Evolutionary conservation across 202 grass and related monocot species (phyloP), one percentile per base, ranked within the genome.

Genomic region (Elaeis oleifera): DNA sequence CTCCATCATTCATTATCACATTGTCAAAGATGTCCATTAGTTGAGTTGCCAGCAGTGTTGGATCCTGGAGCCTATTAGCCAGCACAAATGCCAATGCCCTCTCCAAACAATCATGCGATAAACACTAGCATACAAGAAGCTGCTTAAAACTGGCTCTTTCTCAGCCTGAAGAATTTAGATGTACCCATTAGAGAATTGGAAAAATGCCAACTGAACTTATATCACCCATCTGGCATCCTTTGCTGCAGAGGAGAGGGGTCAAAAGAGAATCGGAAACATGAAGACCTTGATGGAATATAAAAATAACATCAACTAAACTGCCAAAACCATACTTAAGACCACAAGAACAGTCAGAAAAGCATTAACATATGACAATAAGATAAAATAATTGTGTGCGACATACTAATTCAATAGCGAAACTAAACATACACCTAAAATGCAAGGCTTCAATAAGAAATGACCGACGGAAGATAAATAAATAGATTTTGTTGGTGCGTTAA

Each of bases 81-180:
- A 97, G 92, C 61, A 91, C 84, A 51, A 97, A 97, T 50, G 79
- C 81, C 74, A 97, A 70, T 1, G 92, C 84, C 53, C 76, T 60
- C 76, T 97, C 92, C 6, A 97, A 77, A 57, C 88, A 89, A 52
- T 86, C 81, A 70, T 92, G 88, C 23, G 88, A 89, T 24, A 97
- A 23, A 97, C 92, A 66, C 92, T 97, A 4, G 92, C 88, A 3
- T 92, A 97, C 53, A 97, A 75, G 74, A 89, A 91, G 79, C 92
- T 97, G 76, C 88, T 97, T 67, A 97, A 86, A 77, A 97, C 81
- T 62, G 84, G 88, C 51, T 97, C 92, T 81, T 97, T 97, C 52
- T 97, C 88, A 31, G 92, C 84, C 92, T 97, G 79, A 48, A 14
- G 68, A 18, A 52, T 13, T 21, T 20, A 18, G 14, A 79, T 27